Base-by-base conservation (phyloP, 805 yeast genomes). In the Saccharomyces eubayanus region DNA sequence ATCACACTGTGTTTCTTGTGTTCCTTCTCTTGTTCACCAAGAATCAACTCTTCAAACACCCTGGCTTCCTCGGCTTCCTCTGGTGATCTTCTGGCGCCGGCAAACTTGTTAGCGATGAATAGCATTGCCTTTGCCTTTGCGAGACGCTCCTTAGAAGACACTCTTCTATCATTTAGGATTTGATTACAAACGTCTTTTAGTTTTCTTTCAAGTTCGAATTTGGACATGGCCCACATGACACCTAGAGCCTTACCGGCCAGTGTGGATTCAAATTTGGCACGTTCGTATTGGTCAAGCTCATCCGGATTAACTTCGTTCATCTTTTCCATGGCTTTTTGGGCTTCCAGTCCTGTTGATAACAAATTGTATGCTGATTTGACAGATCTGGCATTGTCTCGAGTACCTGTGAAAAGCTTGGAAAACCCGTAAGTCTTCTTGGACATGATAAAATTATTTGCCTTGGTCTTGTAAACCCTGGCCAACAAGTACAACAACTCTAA, bases 221-320 rank as follows among this genome's bases (percentile, higher is more conserved):
- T 84, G 21, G 96, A 89, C 43, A 96, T 88, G 24, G 88, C 87
- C 99, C 99, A 94, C 20, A 96, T 95, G 1, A 96, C 90, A 6
- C 94, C 92, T 50, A 94, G 77, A 24, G 94, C 80, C 68, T 92
- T 94, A 27, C 99, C 98, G 52, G 89, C 83, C 57, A 92, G 79
- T 53, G 81, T 73, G 50, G 89, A 79, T 64, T 92, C 97, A 72
- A 87, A 80, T 65, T 89, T 94, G 1, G 84, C 89, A 57, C 81
- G 79, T 62, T 80, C 79, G 52, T 79, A 85, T 6, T 82, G 80
- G 47, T 75, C 80, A 72, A 76, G 68, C 27, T 79, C 81, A 0
- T 75, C 81, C 29, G 76, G 79, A 65, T 87, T 90, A 59, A 87
- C 84, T 59, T 80, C 81, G 27, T 82, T 77, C 78, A 91, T 79